phyloP scores from a whole-genome alignment of 139 green algal genomes.

The Haematococcus lacustris region DNA sequence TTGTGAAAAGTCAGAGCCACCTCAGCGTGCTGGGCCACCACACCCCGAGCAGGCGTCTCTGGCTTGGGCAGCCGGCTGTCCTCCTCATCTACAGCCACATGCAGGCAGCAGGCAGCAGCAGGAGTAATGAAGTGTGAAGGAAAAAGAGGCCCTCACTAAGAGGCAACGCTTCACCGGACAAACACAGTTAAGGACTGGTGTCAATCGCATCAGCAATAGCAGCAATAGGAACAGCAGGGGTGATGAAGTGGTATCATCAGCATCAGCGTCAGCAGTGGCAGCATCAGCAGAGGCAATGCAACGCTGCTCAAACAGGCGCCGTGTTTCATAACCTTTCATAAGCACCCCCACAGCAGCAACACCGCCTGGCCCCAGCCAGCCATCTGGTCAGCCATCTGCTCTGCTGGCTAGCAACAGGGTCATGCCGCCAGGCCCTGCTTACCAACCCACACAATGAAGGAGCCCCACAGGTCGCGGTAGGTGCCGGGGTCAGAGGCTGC shows the following conservation, averaged over 20 bases:
- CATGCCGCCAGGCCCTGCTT: background rate
- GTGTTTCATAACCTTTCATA: background rate
- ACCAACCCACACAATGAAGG: conserved; percentile 1
- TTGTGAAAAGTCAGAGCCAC: background rate
- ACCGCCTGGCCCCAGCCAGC: background rate
- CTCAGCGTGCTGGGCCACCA: background rate
- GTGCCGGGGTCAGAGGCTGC: background rate
- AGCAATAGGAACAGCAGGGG: too few species aligned
- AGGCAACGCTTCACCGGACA: background rate
- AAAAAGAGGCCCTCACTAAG: background rate
- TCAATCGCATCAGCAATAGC: too few species aligned
- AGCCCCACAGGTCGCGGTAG: conserved; percentile 4
- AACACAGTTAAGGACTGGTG: background rate
- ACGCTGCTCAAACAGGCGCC: background rate
- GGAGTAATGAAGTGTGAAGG: background rate
- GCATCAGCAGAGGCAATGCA: background rate
- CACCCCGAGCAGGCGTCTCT: background rate
- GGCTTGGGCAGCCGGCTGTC: background rate
- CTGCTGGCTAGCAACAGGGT: background rate
- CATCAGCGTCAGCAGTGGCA: too few species aligned
- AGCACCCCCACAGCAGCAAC: background rate
- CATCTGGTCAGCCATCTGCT: background rate
- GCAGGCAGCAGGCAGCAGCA: background rate
- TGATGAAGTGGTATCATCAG: too few species aligned
- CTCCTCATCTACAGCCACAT: conserved; percentile 1